phyloP scores from a whole-genome alignment of 306 rosid species.

The Rosa chinensis region DNA sequence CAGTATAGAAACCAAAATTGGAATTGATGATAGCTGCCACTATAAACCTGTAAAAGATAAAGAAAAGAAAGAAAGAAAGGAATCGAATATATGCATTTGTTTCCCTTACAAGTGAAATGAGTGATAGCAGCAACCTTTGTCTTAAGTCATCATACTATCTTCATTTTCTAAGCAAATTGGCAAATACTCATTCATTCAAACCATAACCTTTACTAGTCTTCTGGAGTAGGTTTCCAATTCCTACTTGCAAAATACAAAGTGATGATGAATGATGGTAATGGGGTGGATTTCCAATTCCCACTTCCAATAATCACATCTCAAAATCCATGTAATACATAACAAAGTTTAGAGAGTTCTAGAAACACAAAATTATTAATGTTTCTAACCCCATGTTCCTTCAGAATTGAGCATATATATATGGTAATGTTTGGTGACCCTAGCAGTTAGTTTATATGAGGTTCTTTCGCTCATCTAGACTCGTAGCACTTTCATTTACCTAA shows the following conservation, averaged over 20 bases:
- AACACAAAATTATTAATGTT: not conserved
- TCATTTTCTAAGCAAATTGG: constrained; percentile 15
- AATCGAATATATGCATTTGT: constrained; percentile 8
- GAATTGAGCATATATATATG: constrained; percentile 7
- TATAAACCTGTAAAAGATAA: not conserved
- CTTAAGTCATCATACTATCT: constrained; percentile 11
- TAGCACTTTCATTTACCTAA: constrained; percentile 27
- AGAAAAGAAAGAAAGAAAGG: not conserved
- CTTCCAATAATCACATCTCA: not conserved
- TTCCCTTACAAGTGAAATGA: constrained; percentile 26
- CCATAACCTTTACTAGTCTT: not conserved
- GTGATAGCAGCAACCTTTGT: constrained; percentile 22
- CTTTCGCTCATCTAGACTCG: not conserved
- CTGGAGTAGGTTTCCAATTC: not conserved
- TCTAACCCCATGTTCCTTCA: not conserved
- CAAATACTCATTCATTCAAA: constrained; percentile 13
- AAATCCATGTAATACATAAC: not conserved
- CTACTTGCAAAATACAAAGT: constrained; percentile 2
- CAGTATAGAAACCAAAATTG: not conserved
- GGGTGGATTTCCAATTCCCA: not conserved
- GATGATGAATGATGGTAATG: not conserved
- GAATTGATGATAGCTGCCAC: not conserved
- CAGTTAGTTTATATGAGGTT: not conserved
- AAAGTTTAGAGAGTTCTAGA: not conserved
- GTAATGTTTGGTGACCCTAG: not conserved